Evolutionary conservation across 495 filamentous ascomycete species (phyloP), one percentile per base, ranked within the genome.

Genomic region (Neurospora tetrasperma): DNA sequence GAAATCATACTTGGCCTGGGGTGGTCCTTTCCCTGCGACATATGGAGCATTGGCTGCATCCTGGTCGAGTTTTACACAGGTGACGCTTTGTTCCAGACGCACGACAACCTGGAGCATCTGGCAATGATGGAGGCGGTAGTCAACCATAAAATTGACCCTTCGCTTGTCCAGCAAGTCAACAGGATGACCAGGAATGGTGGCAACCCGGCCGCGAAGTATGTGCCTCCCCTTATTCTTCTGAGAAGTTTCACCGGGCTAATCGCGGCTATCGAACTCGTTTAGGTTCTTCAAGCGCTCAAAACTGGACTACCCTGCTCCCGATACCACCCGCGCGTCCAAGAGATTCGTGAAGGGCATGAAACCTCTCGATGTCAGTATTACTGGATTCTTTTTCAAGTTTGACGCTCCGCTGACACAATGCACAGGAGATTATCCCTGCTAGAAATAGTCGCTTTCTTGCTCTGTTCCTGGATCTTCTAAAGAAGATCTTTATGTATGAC

Each of bases 71-170:
- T 98, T 82, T 99, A 93, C 79, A 99, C 96, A 3, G 96, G 96
- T 4, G 96, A 99, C 82, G 96, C 96, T 20, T 84, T 99, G 4
- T 99, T 99, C 79, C 96, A 99, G 81, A 98, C 96, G 0, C 96
- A 98, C 77, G 96, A 99, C 83, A 98, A 98, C 76, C 88, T 98
- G 7, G 96, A 98, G 79, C 96, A 99, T 83, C 84, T 99, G 66
- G 96, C 94, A n/a, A 99, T 99, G 96, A 99, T 99, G 96, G 94
- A 99, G 78, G 88, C 89, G 31, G 94, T 97, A 16, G 93, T 93
- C 77, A 90, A 89, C 31, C 83, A 84, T 8, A 87, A 87, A 71
- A 89, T 99, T 54, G 96, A 98, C 74, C 78, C 85, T 5, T 86
- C 88, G 46, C 86, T 99, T 11, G 90, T 99, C 39, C 85, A 89